phyloP scores from a whole-genome alignment of 2,329 filamentous ascomycete genomes.

The Cytospora piceae region DNA sequence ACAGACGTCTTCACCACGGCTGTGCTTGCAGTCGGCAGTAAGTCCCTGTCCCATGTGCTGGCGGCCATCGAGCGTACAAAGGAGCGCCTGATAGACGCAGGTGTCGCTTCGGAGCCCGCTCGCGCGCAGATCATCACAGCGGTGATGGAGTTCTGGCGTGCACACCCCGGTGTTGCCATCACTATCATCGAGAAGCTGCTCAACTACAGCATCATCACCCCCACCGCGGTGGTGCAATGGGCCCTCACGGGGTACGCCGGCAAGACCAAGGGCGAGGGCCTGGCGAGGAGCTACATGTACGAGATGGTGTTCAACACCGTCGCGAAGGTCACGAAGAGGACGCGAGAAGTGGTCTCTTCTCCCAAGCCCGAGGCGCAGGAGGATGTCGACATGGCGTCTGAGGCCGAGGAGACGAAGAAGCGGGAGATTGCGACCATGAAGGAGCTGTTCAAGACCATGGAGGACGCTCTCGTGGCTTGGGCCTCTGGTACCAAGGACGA shows the following conservation, averaged over 20 bases:
- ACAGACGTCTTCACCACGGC: constrained; percentile 93
- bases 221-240: constrained; percentile 86
- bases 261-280: constrained; percentile 59
- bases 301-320: constrained; percentile 91
- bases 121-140: constrained; percentile 87
- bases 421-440: constrained; percentile 76
- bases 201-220: constrained; percentile 94
- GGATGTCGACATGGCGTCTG: constrained; percentile 38
- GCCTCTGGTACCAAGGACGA: constrained; percentile 74
- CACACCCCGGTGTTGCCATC: constrained; percentile 89
- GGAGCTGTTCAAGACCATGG: constrained; percentile 78
- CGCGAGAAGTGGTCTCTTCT: constrained; percentile 71
- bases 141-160: constrained; percentile 90
- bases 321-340: constrained; percentile 83
- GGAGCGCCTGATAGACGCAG: constrained; percentile 80
- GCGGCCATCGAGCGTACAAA: constrained; percentile 96
- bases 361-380: constrained; percentile 47
- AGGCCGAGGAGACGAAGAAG: constrained; percentile 65
- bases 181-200: constrained; percentile 95
- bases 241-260: constrained; percentile 66
- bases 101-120: constrained; percentile 73
- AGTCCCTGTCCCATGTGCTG: constrained; percentile 93
- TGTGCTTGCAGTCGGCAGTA: constrained; percentile 91
- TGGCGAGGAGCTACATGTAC: constrained; percentile 78
- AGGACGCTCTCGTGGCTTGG: constrained; percentile 75